These are phyloP conservation scores for Malbranchea cinnamomea DNA, from an alignment of 2,329 filamentous ascomycete species.

Conservation along the genomic window DNA sequence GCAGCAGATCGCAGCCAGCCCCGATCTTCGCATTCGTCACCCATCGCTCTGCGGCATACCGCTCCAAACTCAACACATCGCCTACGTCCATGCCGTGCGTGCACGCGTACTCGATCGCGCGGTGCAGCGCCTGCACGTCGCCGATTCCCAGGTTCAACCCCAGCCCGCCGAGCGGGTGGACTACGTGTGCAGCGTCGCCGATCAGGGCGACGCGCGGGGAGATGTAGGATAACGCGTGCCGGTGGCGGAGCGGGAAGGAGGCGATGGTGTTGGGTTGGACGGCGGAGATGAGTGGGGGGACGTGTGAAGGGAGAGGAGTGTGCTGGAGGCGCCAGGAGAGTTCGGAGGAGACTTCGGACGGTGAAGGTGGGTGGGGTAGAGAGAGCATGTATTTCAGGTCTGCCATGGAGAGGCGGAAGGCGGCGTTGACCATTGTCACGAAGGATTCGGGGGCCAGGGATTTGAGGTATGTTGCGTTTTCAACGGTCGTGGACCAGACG, in stretches of 20 bases:
- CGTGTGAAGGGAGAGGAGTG: constrained; percentile 39
- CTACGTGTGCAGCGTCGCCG: constrained; percentile 87
- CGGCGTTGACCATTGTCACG: constrained; percentile 77
- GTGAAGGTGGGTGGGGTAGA: constrained; percentile 26
- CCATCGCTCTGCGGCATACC: constrained; percentile 70
- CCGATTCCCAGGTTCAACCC: constrained; percentile 87
- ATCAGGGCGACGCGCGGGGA: constrained; percentile 81
- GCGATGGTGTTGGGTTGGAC: constrained; percentile 71
- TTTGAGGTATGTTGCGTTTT: constrained; percentile 66
- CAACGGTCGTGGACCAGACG: constrained; percentile 86
- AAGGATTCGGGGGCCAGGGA: constrained; percentile 59
- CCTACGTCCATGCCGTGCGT: constrained; percentile 80
- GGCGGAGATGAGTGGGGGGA: constrained; percentile 52
- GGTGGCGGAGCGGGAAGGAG: constrained; percentile 79
- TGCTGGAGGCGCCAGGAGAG: constrained; percentile 69
- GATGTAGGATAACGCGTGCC: constrained; percentile 88
- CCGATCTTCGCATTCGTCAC: constrained; percentile 66
- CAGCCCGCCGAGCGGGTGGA: constrained; percentile 88
- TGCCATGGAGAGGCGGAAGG: constrained; percentile 64
- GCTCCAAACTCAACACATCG: constrained; percentile 58
- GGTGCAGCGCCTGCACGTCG: constrained; percentile 66
- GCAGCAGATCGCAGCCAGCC: constrained; percentile 71
- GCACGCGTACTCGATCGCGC: constrained; percentile 61
- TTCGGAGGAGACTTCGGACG: constrained; percentile 39
- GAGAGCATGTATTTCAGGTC: constrained; percentile 76